Evolutionary conservation across 78 protist species (phyloP).

Genomic region (Monocercomonoides exilis): DNA sequence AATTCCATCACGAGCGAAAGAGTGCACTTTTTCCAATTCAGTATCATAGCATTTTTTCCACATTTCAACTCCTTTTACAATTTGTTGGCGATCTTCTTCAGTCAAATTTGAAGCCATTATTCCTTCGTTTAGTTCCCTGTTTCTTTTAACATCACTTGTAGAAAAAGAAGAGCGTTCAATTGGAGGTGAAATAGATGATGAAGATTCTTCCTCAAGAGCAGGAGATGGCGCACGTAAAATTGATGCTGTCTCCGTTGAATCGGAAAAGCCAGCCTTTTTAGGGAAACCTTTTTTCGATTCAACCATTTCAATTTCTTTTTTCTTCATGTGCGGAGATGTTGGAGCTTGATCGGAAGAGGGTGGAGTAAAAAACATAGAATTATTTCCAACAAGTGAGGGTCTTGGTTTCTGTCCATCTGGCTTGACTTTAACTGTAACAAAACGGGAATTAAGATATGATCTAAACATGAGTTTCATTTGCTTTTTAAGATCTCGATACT

Average conservation of each 20-base stretch:
- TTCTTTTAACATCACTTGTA: too few relatives aligned
- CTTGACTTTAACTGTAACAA: not conserved
- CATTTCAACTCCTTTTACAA: not conserved
- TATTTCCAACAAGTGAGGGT: not conserved
- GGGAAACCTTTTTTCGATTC: too few relatives aligned
- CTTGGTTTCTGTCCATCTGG: not conserved
- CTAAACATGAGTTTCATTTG: not conserved
- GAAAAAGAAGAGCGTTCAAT: too few relatives aligned
- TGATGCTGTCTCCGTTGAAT: too few relatives aligned
- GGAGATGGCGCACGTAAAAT: too few relatives aligned
- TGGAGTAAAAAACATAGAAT: not conserved
- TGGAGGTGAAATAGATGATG: too few relatives aligned
- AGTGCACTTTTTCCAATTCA: not conserved
- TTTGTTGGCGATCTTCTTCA: not conserved
- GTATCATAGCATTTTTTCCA: not conserved
- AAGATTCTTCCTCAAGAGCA: too few relatives aligned
- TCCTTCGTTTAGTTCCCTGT: too few relatives aligned
- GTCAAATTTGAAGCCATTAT: not conserved
- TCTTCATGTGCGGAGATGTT: too few relatives aligned
- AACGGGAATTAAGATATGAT: not conserved
- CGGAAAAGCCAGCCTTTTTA: too few relatives aligned
- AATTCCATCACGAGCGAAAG: not conserved
- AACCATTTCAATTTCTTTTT: too few relatives aligned
- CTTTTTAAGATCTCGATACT: not conserved
- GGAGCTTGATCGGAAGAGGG: too few relatives aligned